Conservation (phyloP, 371 early-diverging fungal species). For the Circinella minor region DNA sequence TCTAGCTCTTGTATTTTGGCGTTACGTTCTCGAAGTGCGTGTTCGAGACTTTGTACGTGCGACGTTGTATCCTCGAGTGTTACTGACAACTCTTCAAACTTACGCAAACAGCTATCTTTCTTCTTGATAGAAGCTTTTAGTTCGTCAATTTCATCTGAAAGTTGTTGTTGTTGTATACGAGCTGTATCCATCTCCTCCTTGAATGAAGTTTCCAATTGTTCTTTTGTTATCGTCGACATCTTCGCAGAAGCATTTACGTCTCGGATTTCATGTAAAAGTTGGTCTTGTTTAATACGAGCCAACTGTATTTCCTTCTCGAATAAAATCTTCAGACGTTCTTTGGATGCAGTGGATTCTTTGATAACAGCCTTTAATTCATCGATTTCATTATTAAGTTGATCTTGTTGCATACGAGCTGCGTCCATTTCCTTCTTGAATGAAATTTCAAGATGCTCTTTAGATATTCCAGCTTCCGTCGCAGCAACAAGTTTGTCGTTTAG, state of each 20-base stretch:
- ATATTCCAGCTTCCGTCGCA: not conserved
- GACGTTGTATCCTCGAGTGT: conserved; percentile 8
- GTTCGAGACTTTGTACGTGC: conserved; percentile 3
- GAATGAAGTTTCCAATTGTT: not conserved
- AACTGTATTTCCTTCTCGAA: not conserved
- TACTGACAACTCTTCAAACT: not conserved
- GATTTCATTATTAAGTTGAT: not conserved
- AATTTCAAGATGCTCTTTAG: conserved; percentile 8
- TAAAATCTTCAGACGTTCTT: conserved; percentile 5
- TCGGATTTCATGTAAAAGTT: too few relatives aligned
- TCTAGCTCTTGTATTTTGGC: not conserved
- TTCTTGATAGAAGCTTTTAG: not conserved
- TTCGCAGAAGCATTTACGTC: too few relatives aligned
- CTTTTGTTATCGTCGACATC: too few relatives aligned
- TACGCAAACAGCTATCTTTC: not conserved
- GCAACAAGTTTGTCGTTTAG: not conserved
- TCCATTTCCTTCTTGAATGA: conserved; percentile 3
- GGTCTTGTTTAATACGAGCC: not conserved
- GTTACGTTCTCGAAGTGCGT: not conserved
- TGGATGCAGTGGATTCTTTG: not conserved
- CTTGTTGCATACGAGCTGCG: not conserved
- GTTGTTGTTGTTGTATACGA: not conserved
- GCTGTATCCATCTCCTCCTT: conserved; percentile 1
- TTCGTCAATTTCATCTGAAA: not conserved
- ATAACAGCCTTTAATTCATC: not conserved